These are phyloP conservation scores for Stentor roeselii DNA, from an alignment of 73 alveolate genomes.

Conservation along the genomic window DNA sequence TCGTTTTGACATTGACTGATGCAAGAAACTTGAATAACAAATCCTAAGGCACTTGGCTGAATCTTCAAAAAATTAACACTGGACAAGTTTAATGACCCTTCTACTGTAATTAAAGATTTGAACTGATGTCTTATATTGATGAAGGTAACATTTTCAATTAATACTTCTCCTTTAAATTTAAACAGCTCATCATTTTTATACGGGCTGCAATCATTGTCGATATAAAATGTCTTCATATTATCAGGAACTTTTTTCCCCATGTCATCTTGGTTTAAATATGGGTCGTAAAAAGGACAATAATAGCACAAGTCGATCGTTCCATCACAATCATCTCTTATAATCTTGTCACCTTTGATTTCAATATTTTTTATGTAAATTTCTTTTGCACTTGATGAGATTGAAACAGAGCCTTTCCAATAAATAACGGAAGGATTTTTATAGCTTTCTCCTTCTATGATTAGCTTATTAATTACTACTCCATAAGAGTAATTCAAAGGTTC, in stretches of 20 bases:
- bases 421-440: background rate
- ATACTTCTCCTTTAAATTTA: background rate
- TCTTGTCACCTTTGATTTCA: background rate
- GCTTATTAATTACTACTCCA: background rate
- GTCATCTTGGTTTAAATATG: background rate
- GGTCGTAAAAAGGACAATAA: background rate
- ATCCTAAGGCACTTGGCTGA: background rate
- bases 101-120: background rate
- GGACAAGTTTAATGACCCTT: background rate
- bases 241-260: background rate
- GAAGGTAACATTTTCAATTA: background rate
- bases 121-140: background rate
- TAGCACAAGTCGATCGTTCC: background rate
- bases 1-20: background rate
- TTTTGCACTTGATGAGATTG: background rate
- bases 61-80: background rate
- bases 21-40: background rate
- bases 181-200: background rate
- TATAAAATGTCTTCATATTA: too few species aligned
- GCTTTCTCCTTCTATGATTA: background rate
- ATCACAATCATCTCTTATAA: background rate
- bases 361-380: too few species aligned
- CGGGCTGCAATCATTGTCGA: background rate
- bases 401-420: background rate
- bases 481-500: too few species aligned